These are phyloP conservation scores for Ophiostoma ulmi DNA, from an alignment of 2,329 filamentous ascomycete genomes.

Conservation along the genomic window DNA sequence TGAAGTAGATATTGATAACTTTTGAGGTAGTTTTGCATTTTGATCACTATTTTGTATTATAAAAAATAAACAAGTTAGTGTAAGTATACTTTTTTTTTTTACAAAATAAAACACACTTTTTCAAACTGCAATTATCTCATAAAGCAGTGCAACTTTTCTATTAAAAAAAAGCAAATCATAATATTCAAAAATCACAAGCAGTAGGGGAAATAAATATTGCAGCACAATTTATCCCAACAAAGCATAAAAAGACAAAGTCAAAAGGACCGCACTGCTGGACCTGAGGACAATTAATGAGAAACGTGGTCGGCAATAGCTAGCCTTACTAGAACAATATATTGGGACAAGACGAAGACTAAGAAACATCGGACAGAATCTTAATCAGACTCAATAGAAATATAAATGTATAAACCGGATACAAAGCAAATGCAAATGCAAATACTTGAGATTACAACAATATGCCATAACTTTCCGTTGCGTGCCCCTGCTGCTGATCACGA, in stretches of 20 bases:
- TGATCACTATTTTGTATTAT: too few species aligned
- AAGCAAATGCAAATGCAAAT: neutral
- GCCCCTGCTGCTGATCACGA: neutral
- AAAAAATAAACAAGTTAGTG: too few species aligned
- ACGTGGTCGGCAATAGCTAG: neutral
- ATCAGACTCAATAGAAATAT: neutral
- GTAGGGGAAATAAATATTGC: neutral
- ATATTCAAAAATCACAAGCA: neutral
- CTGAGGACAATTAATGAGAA: neutral
- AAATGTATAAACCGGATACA: neutral
- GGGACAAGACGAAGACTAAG: neutral
- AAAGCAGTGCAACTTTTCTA: too few species aligned
- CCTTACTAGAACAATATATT: neutral
- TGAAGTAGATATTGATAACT: neutral
- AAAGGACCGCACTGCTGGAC: neutral
- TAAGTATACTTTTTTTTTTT: too few species aligned
- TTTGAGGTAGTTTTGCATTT: too few species aligned
- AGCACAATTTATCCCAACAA: neutral
- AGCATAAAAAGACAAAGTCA: neutral
- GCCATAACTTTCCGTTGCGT: neutral
- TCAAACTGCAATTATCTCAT: too few species aligned
- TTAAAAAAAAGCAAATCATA: neutral
- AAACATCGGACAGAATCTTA: neutral
- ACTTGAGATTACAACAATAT: neutral
- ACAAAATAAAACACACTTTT: too few species aligned